Conservation (phyloP, 306 rosid genomes). For the Ormosia emarginata region DNA sequence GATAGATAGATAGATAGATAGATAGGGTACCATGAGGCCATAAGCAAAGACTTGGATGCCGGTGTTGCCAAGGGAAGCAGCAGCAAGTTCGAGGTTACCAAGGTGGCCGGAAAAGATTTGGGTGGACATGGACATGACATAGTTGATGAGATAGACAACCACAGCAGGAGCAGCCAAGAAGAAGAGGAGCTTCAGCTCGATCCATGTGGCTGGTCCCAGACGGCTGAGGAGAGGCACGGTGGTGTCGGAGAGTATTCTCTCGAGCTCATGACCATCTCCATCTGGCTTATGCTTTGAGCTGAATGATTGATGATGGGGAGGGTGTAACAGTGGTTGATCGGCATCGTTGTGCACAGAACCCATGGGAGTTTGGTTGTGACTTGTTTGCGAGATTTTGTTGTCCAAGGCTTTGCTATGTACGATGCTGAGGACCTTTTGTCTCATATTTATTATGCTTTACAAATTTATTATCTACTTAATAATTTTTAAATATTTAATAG, state of each 20-base stretch:
- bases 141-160: constrained; percentile 49
- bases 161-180: constrained; percentile 61
- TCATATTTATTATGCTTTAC: too few species aligned
- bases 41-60: constrained; percentile 72
- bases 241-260: constrained; percentile 41
- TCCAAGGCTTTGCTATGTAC: too few species aligned
- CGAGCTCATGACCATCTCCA: constrained; percentile 31
- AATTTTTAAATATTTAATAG: too few species aligned
- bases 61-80: constrained; percentile 64
- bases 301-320: background rate
- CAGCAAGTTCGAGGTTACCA: constrained; percentile 71
- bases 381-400: too few species aligned
- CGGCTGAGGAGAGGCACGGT: constrained; percentile 30
- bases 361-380: background rate
- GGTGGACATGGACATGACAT: constrained; percentile 67
- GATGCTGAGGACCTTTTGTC: background rate
- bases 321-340: constrained; percentile 15
- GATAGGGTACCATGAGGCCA: constrained; percentile 52
- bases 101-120: constrained; percentile 72
- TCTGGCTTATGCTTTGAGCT: background rate
- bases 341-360: background rate
- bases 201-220: constrained; percentile 41
- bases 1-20: too few species aligned
- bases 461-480: too few species aligned
- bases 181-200: constrained; percentile 51